These are phyloP conservation scores for Boletus sensibilis DNA, from an alignment of 768 basidiomycete species.

Conservation along the genomic window DNA sequence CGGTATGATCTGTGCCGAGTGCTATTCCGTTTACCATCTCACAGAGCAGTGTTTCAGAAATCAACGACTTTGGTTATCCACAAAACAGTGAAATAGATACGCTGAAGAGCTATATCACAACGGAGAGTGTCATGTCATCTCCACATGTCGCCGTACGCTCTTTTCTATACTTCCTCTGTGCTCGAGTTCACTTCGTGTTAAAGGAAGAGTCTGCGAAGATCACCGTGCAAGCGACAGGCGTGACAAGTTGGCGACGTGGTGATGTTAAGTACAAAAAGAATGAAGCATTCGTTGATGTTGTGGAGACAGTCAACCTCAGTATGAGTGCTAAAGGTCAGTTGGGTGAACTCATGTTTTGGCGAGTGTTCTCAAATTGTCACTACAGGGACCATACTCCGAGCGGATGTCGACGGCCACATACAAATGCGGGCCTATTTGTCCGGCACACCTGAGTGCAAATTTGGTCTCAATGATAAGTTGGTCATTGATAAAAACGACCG, in stretches of 20 bases:
- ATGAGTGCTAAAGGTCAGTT: conserved; percentile 89
- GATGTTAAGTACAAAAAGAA: conserved; percentile 99
- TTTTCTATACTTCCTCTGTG: background rate
- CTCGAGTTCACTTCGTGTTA: conserved; percentile 1
- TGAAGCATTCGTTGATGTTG: conserved; percentile 99
- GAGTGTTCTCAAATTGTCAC: background rate
- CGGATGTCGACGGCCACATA: conserved; percentile 97
- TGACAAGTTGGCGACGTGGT: conserved; percentile 90
- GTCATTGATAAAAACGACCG: conserved; percentile 83
- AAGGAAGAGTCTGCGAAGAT: conserved; percentile 98
- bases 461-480: conserved; percentile 97
- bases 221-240: conserved; percentile 94
- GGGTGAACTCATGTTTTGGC: background rate
- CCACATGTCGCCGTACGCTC: conserved; percentile 74
- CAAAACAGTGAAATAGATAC: conserved; percentile 99
- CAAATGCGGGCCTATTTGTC: conserved; percentile 97
- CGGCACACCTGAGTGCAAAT: conserved; percentile 98
- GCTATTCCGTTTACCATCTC: conserved; percentile 3
- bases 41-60: conserved; percentile 54
- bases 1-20: conserved; percentile 47
- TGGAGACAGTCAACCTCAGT: conserved; percentile 92
- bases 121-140: conserved; percentile 88
- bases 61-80: conserved; percentile 98
- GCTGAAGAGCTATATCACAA: conserved; percentile 96
- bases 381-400: conserved; percentile 85